These are phyloP conservation scores for Colletotrichum tamarilloi DNA, from an alignment of 2,329 filamentous ascomycete species.

Conservation along the genomic window DNA sequence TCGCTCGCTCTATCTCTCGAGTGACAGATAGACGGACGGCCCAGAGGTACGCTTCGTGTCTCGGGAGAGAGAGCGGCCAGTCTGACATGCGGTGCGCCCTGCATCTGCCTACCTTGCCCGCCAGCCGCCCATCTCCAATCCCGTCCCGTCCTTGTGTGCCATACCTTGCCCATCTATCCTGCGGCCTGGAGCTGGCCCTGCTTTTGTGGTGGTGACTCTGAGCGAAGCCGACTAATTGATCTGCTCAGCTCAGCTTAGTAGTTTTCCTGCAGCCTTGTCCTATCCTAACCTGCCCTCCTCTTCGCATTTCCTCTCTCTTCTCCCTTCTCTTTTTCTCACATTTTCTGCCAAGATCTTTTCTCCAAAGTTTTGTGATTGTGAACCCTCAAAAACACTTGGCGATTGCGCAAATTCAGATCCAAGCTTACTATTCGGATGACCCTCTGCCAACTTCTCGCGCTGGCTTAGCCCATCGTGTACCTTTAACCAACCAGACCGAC, in stretches of 20 bases:
- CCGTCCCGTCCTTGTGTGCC: neutral
- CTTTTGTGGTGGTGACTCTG: constrained; percentile 3
- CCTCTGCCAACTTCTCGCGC: neutral
- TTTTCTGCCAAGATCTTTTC: neutral
- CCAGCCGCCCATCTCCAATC: neutral
- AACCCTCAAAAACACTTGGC: neutral
- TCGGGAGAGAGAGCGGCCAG: constrained; percentile 11
- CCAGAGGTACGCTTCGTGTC: neutral
- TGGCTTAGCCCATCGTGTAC: neutral
- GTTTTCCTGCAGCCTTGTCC: neutral
- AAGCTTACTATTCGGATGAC: neutral
- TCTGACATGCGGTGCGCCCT: constrained; percentile 27
- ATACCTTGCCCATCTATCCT: constrained; percentile 1
- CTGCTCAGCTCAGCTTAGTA: constrained; percentile 4
- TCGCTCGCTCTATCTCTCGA: neutral
- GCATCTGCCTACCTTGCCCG: constrained; percentile 22
- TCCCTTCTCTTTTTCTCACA: neutral
- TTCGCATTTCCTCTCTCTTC: neutral
- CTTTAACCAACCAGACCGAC: neutral
- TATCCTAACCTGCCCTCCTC: too few relatives aligned
- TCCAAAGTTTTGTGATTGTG: neutral
- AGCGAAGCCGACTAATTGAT: constrained; percentile 1
- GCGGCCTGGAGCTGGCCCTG: constrained; percentile 20
- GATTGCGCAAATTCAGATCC: neutral
- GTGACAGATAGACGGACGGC: neutral